Conservation (phyloP, 176 grass and related monocot genomes). For the Musa acuminata region DNA sequence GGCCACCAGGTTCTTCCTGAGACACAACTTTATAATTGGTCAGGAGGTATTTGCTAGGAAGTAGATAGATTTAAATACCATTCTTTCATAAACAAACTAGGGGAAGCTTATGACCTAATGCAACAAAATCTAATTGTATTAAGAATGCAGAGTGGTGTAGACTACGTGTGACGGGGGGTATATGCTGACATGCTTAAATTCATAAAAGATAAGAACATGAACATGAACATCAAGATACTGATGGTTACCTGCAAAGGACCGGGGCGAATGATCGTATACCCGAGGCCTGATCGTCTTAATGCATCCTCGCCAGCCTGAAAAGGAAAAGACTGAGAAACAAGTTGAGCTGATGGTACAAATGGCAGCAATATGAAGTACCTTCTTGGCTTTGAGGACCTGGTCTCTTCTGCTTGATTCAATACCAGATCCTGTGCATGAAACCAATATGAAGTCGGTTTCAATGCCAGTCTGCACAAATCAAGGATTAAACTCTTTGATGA, state of each 20-base stretch:
- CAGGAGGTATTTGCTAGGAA: neutral
- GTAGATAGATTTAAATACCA: neutral
- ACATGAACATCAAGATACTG: constrained; percentile 1
- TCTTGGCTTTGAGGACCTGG: constrained; percentile 97
- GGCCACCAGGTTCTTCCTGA: constrained; percentile 98
- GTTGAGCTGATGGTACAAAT: neutral
- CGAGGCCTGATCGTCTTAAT: constrained; percentile 83
- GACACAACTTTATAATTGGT: constrained; percentile 7
- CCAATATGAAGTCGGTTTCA: constrained; percentile 91
- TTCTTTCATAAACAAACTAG: no score
- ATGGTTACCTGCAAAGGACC: constrained; percentile 71
- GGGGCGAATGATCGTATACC: constrained; percentile 92
- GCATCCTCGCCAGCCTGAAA: constrained; percentile 89
- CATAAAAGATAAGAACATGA: neutral
- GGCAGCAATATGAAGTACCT: constrained; percentile 42
- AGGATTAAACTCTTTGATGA: constrained; percentile 2
- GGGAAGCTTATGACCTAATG: neutral
- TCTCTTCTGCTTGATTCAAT: constrained; percentile 83
- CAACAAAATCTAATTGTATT: neutral
- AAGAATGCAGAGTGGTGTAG: neutral
- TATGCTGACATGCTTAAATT: neutral
- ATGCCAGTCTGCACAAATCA: constrained; percentile 49
- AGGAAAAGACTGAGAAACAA: constrained; percentile 2
- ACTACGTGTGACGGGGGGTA: neutral
- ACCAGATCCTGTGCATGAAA: constrained; percentile 85